Conservation (phyloP, 495 filamentous ascomycete species). For the Penicillium waksmanii region DNA sequence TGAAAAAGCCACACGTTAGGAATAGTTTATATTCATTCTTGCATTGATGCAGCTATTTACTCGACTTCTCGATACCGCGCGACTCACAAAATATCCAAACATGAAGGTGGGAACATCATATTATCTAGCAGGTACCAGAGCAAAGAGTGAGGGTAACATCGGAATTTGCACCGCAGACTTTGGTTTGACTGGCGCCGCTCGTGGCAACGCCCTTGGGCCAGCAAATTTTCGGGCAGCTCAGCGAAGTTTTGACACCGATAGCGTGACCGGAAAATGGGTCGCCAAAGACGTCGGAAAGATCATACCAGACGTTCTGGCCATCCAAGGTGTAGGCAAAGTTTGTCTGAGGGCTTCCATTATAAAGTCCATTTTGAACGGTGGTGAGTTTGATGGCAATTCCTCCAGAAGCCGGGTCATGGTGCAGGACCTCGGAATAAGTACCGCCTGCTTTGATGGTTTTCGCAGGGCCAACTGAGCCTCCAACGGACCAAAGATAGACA, state of each 20-base stretch:
- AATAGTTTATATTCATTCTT: too few species aligned
- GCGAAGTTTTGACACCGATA: constrained; percentile 42
- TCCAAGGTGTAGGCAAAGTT: constrained; percentile 60
- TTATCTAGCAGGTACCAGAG: constrained; percentile 28
- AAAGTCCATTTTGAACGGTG: constrained; percentile 51
- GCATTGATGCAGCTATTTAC: too few species aligned
- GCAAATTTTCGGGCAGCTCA: constrained; percentile 50
- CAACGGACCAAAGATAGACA: constrained; percentile 63
- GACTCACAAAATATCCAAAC: too few species aligned
- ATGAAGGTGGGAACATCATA: not conserved
- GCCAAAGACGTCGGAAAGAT: constrained; percentile 59
- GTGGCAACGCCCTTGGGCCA: constrained; percentile 55
- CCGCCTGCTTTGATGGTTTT: constrained; percentile 43
- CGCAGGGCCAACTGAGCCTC: constrained; percentile 42
- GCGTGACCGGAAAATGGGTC: constrained; percentile 55
- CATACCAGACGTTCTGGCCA: constrained; percentile 55
- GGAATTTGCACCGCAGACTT: constrained; percentile 42
- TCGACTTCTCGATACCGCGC: too few species aligned
- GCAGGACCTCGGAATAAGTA: constrained; percentile 45
- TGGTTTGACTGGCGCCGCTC: constrained; percentile 53
- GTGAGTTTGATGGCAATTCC: constrained; percentile 62
- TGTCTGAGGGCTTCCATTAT: constrained; percentile 55
- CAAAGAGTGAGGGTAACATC: constrained; percentile 41
- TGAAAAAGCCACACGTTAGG: too few species aligned
- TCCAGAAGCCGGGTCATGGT: constrained; percentile 53